Evolutionary conservation across 2,329 filamentous ascomycete species (phyloP), one percentile per base, ranked within the genome.

Genomic region (Nakataea oryzae): DNA sequence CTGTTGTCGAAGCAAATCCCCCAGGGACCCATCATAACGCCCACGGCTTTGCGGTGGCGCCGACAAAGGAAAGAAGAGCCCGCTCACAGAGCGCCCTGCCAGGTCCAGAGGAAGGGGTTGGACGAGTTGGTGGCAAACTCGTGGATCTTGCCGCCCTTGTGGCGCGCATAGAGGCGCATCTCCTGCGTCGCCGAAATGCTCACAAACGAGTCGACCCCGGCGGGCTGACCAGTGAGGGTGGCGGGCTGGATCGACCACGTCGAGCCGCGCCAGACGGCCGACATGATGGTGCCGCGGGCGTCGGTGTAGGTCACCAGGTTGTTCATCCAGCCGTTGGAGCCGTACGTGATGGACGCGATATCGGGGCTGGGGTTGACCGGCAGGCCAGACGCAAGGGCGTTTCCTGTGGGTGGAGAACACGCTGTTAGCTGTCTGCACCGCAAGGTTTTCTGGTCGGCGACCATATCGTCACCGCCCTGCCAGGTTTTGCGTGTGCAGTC

Each of bases 71-170:
- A 34, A 32, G 0, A 58, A 34, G 13, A 13, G 11, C 28, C 56
- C 21, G 4, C 57, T 34, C 29, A 26, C 27, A 58, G n/a, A 34
- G 27, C n/a, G 26, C 57, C 57, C 9, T 29, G 13, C 57, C 57
- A 58, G 3, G 57, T 58, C 57, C 57, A 58, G 27, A 58, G 21
- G 57, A 58, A 58, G n/a, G 57, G 57, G 30, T 58, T 58, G n/a
- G 30, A 41, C 30, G 29, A 5, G 30, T 24, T 41, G 14, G 57
- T 14, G 8, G 57, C 34, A 12, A 58, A 34, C 57, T 58, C 30
- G 30, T 58, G 57, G 12, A 58, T 41, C 30, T 34, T 30, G n/a
- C 57, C 57, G 12, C 57, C 57, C 57, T 30, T 34, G 8, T 50
- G 41, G 30, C 30, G 57, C 3, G 30, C 57, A n/a, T 17, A 58